Evolutionary conservation across 768 basidiomycete species (phyloP), one percentile per base, ranked within the genome.

Genomic region (Naematelia aurantialba): DNA sequence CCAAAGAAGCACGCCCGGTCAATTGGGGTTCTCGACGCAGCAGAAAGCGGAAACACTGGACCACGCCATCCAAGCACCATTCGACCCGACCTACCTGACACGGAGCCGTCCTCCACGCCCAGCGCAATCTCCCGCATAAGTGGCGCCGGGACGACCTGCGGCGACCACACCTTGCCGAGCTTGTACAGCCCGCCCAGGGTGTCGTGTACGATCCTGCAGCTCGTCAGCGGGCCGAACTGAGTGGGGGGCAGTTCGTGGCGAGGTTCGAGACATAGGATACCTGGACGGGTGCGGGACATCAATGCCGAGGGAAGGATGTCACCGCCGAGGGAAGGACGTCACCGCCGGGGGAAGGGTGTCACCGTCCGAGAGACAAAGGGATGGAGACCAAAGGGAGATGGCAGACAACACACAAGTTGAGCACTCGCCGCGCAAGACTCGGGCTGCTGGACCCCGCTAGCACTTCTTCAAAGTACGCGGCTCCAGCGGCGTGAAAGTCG

Each of bases 391-490:
- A 17, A 29, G 3, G 30, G 24, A 27, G 21, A n/a, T 39, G 21
- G 24, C 11, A 29, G 21, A 21, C 12, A 31, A 17, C 34, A 17
- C 17, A 39, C 34, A 39, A 17, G 34, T 39, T 39, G 34, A 39
- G 34, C 34, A 17, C 8, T 39, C 34, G 8, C 17, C 34, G 34
- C 8, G 34, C 34, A 8, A 39, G 34, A 39, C 34, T 17, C 8
- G 34, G 34, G 14, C 5, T 54, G 21, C 27, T 39, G 25, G 57
- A 55, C 14, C 50, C 87, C 79, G 11, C 78, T 79, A 82, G 78
- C 44, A 91, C 85, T 5, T 84, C 78, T 69, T 96, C 89, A 70
- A 96, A 98, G 76, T 89, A 98, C 2, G 81, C 78, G 2, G 94
- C 82, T 1, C 85, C 88, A 4, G 85, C 79, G 2, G 82, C 85